Base-by-base conservation (phyloP, 768 basidiomycete genomes). In the Aureoboletus auriporus region DNA sequence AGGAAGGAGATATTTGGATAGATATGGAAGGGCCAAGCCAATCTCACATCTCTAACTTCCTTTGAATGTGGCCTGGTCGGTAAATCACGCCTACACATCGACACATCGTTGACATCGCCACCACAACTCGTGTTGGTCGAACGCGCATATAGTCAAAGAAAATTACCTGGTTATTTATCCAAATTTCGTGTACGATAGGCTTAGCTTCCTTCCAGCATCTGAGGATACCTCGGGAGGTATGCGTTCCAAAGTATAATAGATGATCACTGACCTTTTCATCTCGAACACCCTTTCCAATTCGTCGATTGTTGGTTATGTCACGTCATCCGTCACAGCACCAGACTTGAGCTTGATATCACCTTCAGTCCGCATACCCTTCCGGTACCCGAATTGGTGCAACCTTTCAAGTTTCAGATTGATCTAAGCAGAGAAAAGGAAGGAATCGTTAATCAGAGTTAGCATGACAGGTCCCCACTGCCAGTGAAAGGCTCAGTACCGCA, bases 81-180 rank as follows among this genome's bases (percentile, higher is more conserved):
- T 23, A 23, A 23, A 23, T 23, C 20, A 23, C 20, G 20, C 20
- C 20, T 23, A 23, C 20, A 23, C 20, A 23, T 23, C 20, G 4
- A 23, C 20, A 23, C 20, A 23, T 23, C 20, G 4, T 23, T 23
- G 4, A 23, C 20, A 23, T 23, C 20, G 20, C n/a, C n/a, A n/a
- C n/a, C n/a, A n/a, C n/a, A n/a, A n/a, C n/a, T n/a, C n/a, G 58
- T 98, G 94, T 52, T 96, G 69, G 79, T 86, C 42, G 87, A 82
- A 36, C 94, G 82, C 0, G 95, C 93, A 58, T 89, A 82, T 66
- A 95, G 65, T 98, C 95, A 44, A 98, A 75, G 73, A 96, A 98
- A 67, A 99, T 97, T 54, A 97, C 91, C 64, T 99, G 96, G 64
- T 99, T 96, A 63, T 94, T 89, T 78, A 98, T 97, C 69, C 94